Base-by-base conservation (phyloP, 345 rosid genomes). In the Streptanthus diversifolius region DNA sequence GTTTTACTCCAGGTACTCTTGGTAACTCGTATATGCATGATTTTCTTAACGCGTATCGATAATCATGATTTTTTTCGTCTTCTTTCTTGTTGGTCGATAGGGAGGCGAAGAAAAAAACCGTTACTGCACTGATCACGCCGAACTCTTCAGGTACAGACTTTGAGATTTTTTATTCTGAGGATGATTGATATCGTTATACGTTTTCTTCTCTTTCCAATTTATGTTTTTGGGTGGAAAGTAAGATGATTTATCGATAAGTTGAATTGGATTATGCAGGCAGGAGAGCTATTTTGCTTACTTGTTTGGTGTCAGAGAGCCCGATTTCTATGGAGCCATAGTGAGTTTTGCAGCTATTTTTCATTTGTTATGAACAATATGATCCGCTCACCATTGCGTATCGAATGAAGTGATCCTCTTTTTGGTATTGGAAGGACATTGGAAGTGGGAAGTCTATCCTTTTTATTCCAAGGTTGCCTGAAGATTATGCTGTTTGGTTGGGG, bases 401-500 rank as follows among this genome's bases (percentile, higher is more conserved):
- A 18, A n/a, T 36, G 39, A 33, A 25, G n/a, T 30, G 47, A n/a
- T 40, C 1, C 3, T 25, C 7, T 65, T 43, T 17, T 41, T 11
- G 35, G 1, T 58, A 39, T 32, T 33, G 81, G 49, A 84, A 92
- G 98, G 98, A 93, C 68, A 79, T 93, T 66, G 84, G 73, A 21
- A 90, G 85, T 48, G 97, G 98, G 64, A 81, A 85, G 22, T 87
- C 97, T 58, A 76, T 93, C 68, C 89, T 93, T 36, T 90, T 93
- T 75, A 85, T 82, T 55, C 98, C 98, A 33, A 80, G 95, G 62
- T 78, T 93, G 65, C 87, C 97, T 57, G 81, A 83, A 51, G 96
- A 90, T 18, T 88, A 87, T 80, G 96, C 98, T 69, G 92, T 92
- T 41, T 92, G 98, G 96, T 67, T 90, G 80, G 98, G 98, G 53